Conservation (phyloP, 495 filamentous ascomycete species). For the Aspergillus homomorphus region DNA sequence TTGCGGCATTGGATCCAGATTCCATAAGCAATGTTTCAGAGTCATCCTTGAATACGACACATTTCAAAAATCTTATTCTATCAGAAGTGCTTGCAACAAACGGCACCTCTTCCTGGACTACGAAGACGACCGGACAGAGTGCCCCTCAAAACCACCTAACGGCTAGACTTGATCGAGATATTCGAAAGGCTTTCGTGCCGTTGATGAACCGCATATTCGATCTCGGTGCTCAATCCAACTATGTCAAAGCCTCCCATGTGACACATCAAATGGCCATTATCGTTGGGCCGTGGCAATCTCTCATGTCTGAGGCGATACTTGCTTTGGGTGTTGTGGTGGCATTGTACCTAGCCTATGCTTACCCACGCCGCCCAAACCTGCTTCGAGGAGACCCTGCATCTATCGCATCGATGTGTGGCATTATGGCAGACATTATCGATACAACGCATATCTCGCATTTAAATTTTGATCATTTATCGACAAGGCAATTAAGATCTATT, state of each 20-base stretch:
- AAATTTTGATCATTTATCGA: conserved; percentile 4
- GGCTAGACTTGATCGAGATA: background rate
- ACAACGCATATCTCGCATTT: background rate
- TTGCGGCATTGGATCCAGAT: background rate
- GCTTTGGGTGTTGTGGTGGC: background rate
- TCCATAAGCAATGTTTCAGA: background rate
- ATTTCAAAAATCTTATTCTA: conserved; percentile 2
- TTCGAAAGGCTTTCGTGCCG: conserved; percentile 1
- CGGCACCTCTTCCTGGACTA: background rate
- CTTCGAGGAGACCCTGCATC: conserved; percentile 10
- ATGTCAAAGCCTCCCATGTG: conserved; percentile 5
- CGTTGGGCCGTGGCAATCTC: background rate
- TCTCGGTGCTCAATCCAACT: background rate
- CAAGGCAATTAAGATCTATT: conserved; percentile 1
- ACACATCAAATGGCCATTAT: conserved; percentile 1
- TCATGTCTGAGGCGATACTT: conserved; percentile 2
- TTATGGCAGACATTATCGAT: conserved; percentile 5
- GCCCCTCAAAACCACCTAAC: background rate
- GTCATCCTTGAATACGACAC: background rate
- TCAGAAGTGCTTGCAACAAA: background rate
- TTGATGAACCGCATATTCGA: conserved; percentile 8
- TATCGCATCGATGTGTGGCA: conserved; percentile 7
- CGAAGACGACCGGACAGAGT: background rate
- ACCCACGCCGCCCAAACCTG: conserved; percentile 7
- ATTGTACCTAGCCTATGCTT: background rate